Evolutionary conservation across 2,329 filamentous ascomycete genomes (phyloP).

Genomic region (Cytospora chrysosperma): DNA sequence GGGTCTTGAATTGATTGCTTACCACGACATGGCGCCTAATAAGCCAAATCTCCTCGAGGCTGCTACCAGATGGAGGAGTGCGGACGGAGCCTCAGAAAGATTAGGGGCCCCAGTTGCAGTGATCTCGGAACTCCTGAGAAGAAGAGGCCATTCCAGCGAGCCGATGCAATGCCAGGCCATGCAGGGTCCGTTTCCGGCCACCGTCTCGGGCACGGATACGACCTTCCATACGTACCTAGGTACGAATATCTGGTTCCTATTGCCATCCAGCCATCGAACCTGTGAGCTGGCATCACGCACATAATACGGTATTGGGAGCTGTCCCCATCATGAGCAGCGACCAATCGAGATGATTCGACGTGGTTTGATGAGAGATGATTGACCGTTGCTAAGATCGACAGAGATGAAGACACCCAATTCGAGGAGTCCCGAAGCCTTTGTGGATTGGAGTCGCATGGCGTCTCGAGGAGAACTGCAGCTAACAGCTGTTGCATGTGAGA

Average conservation of each 20-base stretch:
- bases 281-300: constrained; percentile 12
- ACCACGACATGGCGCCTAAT: constrained; percentile 19
- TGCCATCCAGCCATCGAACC: constrained; percentile 4
- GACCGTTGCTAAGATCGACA: constrained; percentile 22
- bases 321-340: constrained; percentile 16
- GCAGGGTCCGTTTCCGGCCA: not conserved
- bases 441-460: constrained; percentile 10
- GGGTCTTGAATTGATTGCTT: constrained; percentile 22
- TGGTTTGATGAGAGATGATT: constrained; percentile 15
- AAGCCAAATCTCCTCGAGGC: constrained; percentile 17
- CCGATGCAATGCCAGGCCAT: constrained; percentile 1
- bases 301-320: not conserved
- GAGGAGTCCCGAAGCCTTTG: constrained; percentile 3
- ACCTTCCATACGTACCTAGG: not conserved
- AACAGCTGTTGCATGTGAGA: constrained; percentile 5
- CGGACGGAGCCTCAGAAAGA: constrained; percentile 13
- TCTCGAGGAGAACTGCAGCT: constrained; percentile 11
- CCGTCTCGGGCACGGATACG: constrained; percentile 10
- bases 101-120: constrained; percentile 5
- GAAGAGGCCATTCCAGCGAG: not conserved
- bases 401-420: constrained; percentile 14
- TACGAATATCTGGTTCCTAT: not conserved
- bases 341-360: constrained; percentile 16
- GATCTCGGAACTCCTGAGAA: constrained; percentile 13
- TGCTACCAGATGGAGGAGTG: not conserved